phyloP scores from a whole-genome alignment of 2,329 filamentous ascomycete genomes.

The Aureobasidium sp. region DNA sequence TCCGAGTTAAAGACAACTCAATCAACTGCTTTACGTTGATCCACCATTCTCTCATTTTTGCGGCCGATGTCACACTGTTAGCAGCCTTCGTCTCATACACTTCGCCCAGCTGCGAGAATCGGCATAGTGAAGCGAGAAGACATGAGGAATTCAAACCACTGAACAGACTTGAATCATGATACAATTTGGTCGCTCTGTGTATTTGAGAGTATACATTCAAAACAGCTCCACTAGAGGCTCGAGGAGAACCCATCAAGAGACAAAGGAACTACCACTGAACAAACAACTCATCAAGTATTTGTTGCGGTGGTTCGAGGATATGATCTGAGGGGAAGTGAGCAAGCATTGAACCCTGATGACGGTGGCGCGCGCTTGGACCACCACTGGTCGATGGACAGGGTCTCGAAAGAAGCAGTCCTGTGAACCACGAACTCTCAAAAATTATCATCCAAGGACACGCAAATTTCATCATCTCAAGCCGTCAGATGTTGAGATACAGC shows the following conservation, averaged over 20 bases:
- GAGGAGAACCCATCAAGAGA: background rate
- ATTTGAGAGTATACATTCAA: background rate
- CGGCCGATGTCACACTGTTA: background rate
- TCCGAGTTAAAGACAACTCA: background rate
- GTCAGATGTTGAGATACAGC: background rate
- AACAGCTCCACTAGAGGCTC: background rate
- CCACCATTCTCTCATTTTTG: background rate
- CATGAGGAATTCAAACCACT: background rate
- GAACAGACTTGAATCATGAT: too few species aligned
- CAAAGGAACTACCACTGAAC: too few species aligned
- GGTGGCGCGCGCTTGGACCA: slow-evolving; percentile 5
- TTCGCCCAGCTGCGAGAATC: background rate
- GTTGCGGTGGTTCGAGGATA: background rate
- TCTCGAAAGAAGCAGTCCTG: slow-evolving; percentile 1
- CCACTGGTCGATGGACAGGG: background rate
- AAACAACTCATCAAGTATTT: background rate
- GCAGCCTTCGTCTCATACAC: background rate
- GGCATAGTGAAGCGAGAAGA: background rate
- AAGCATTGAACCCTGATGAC: background rate
- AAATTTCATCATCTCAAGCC: background rate
- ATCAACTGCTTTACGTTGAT: background rate
- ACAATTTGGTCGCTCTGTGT: too few species aligned
- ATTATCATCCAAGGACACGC: background rate
- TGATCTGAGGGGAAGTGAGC: background rate
- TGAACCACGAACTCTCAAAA: slow-evolving; percentile 2